A percentile compares a stretch with the other conserved stretches of the same genome.
Evolutionary conservation across 23 red algal genomes (phyloP).

Genomic region (Gracilaria domingensis): DNA sequence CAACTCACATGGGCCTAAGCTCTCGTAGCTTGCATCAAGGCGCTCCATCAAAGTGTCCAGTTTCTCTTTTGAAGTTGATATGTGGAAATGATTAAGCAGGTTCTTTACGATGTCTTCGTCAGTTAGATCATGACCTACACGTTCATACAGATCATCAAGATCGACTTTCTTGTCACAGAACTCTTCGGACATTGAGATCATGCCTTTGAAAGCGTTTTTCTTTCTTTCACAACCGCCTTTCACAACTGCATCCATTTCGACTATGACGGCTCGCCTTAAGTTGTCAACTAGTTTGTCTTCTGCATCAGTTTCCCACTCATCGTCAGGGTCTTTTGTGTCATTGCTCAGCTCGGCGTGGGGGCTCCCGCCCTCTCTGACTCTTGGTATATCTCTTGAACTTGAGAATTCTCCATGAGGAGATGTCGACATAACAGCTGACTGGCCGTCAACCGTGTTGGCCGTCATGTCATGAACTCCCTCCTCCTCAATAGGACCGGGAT

Average conservation of each 20-base stretch:
- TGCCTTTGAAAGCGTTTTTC: constrained; percentile 5
- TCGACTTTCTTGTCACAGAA: neutral
- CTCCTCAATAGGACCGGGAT: neutral
- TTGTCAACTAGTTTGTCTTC: constrained; percentile 52
- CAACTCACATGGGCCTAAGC: constrained; percentile 1
- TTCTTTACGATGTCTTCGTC: constrained; percentile 30
- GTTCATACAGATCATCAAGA: neutral
- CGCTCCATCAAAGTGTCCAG: neutral
- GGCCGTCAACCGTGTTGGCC: neutral
- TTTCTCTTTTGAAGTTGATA: neutral
- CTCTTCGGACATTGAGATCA: constrained; percentile 11
- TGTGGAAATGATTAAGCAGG: neutral
- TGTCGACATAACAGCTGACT: neutral
- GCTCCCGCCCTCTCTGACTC: neutral
- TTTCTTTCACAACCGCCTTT: constrained; percentile 20
- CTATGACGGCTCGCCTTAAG: constrained; percentile 27
- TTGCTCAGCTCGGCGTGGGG: neutral
- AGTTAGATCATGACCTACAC: constrained; percentile 35
- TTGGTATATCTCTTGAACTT: neutral
- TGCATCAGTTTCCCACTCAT: constrained; percentile 46
- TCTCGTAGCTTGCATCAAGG: constrained; percentile 34
- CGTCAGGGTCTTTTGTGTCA: neutral
- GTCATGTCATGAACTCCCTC: neutral
- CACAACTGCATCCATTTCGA: constrained; percentile 52
- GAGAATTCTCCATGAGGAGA: neutral